These are phyloP conservation scores for Solanum pennellii DNA, from an alignment of 257 asterid species.

Conservation along the genomic window DNA sequence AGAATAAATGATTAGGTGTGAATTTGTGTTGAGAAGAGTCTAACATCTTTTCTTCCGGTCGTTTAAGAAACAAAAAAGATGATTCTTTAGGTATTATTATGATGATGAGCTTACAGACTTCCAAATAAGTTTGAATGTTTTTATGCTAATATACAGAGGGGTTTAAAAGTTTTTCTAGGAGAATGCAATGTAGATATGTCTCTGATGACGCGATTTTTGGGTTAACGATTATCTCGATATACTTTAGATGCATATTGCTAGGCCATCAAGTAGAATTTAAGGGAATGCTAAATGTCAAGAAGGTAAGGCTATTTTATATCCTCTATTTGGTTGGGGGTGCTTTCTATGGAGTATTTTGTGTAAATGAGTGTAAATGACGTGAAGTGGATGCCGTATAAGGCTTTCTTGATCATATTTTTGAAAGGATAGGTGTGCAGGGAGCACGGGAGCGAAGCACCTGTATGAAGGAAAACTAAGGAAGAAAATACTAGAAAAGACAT, in stretches of 20 bases:
- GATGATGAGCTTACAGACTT: not conserved
- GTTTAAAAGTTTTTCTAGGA: not conserved
- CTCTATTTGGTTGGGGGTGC: not conserved
- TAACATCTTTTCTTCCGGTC: not conserved
- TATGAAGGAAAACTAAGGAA: not conserved
- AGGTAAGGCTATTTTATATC: not conserved
- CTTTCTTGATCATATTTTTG: not conserved
- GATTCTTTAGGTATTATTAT: not conserved
- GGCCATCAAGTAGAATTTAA: not conserved
- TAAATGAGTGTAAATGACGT: not conserved
- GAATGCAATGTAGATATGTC: not conserved
- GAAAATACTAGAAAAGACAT: not conserved
- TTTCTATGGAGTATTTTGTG: not conserved
- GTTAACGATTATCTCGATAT: too few species aligned
- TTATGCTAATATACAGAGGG: not conserved
- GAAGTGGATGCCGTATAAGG: not conserved
- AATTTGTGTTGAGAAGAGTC: not conserved
- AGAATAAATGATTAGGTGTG: too few species aligned
- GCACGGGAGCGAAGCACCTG: not conserved
- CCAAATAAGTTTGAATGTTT: not conserved
- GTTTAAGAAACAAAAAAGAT: not conserved
- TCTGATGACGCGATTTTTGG: not conserved
- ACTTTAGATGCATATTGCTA: not conserved
- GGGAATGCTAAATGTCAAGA: not conserved
- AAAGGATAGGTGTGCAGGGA: not conserved